Base-by-base conservation (phyloP, 2,329 filamentous ascomycete species). In the Colletotrichum tofieldiae region DNA sequence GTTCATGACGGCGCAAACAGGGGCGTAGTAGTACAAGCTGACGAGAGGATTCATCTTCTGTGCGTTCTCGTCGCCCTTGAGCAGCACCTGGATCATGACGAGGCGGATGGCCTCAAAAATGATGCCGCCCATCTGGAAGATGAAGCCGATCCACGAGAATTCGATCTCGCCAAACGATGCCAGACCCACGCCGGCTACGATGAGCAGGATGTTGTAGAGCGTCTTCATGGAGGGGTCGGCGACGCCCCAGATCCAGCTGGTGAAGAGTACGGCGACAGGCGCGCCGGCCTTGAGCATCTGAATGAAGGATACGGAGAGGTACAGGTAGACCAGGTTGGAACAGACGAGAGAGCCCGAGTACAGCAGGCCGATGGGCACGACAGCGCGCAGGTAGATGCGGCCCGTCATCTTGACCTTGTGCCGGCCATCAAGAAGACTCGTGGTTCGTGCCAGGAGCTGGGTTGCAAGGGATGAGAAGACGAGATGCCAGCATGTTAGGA, bases 41-140 rank as follows among this genome's bases (percentile, higher is more conserved):
- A 96, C 94, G 45, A 97, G 88, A 45, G 94, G 94, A 79, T 96
- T 93, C 94, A 97, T 96, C 86, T 94, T 94, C 84, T 93, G 81
- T 20, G 71, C 71, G 61, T 62, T 72, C 55, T 94, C 93, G 62
- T 93, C 88, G 43, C 88, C 91, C 79, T 91, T 93, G 63, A 97
- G 89, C 77, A 97, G 87, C 72, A 93, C 91, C 84, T 97, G 93
- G 69, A 96, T 93, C 93, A 97, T 94, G 83, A 95, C 92, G 74
- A 96, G 86, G 72, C 94, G 92, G 73, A 93, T 88, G 55, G 94
- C 93, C 84, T 97, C 94, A 79, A 95, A 96, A 62, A 92, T 81
- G 76, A 95, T 93, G 75, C 93, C 94, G 72, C 88, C 92, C 65
- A 93, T 81, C 84, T 96, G 94, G 83, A 89, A 93, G 43, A 91